A percentile compares a stretch with the other conserved stretches of the same genome.
phyloP scores from a whole-genome alignment of 495 filamentous ascomycete genomes.

The Bacidia rubella region DNA sequence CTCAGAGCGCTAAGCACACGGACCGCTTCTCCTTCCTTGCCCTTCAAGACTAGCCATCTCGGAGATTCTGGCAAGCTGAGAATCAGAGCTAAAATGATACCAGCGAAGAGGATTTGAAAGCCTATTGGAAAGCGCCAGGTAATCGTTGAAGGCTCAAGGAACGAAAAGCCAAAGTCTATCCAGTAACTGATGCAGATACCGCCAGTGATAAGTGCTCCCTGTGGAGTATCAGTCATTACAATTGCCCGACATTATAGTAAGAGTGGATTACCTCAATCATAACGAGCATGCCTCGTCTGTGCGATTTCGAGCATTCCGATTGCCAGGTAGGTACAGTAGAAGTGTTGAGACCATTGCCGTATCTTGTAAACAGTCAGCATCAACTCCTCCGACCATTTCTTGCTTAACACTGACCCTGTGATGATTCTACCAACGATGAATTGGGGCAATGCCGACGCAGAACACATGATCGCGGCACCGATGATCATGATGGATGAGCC shows the following conservation, averaged over 20 bases:
- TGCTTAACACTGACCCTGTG: constrained; percentile 39
- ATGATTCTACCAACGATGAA: constrained; percentile 53
- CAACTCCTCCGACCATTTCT: constrained; percentile 36
- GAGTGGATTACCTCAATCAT: constrained; percentile 52
- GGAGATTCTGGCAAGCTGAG: constrained; percentile 59
- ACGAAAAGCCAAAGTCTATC: constrained; percentile 60
- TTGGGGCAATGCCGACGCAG: constrained; percentile 44
- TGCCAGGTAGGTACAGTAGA: constrained; percentile 66
- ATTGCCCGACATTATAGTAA: too few species aligned
- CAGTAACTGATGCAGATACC: constrained; percentile 66
- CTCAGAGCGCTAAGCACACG: constrained; percentile 49
- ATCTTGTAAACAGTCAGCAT: constrained; percentile 3
- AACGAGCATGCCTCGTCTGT: constrained; percentile 61
- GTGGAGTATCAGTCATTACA: neutral
- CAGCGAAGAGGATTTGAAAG: constrained; percentile 56
- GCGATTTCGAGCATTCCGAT: constrained; percentile 61
- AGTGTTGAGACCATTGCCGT: constrained; percentile 47
- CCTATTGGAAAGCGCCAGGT: constrained; percentile 67
- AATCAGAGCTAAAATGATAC: constrained; percentile 46
- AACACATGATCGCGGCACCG: constrained; percentile 51
- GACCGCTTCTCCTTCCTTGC: constrained; percentile 42
- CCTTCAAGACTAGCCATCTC: constrained; percentile 60
- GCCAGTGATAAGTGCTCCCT: constrained; percentile 51
- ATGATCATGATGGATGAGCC: constrained; percentile 59
- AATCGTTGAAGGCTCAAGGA: constrained; percentile 45